Conservation (phyloP, 192 early-diverging fungal genomes). For the Coemansia sp. region DNA sequence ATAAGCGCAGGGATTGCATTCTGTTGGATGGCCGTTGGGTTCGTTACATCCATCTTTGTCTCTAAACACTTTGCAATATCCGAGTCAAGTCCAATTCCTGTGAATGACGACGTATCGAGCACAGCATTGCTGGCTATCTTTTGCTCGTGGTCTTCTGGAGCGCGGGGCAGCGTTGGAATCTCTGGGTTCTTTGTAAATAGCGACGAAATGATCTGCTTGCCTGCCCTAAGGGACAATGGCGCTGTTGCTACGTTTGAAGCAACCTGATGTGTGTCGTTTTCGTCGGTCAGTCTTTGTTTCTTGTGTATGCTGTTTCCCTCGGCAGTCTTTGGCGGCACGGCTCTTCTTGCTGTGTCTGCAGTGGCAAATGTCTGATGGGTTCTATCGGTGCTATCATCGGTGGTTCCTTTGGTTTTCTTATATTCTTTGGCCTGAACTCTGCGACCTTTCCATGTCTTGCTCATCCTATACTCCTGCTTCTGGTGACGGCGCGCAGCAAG, state of each 20-base stretch:
- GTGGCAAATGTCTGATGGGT: not conserved
- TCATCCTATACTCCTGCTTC: slow-evolving; percentile 21
- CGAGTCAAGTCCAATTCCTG: slow-evolving; percentile 72
- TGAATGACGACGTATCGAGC: slow-evolving; percentile 61
- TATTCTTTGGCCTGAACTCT: slow-evolving; percentile 10
- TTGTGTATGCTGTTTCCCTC: slow-evolving; percentile 19
- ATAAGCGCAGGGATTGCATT: slow-evolving; percentile 78
- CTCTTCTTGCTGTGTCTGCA: not conserved
- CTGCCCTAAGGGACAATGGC: slow-evolving; percentile 53
- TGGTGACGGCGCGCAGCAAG: slow-evolving; percentile 4
- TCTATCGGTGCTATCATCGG: not conserved
- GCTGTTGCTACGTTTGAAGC: slow-evolving; percentile 21
- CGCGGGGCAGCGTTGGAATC: slow-evolving; percentile 34
- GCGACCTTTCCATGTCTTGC: slow-evolving; percentile 56
- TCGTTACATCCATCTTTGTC: slow-evolving; percentile 70
- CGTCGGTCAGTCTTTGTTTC: slow-evolving; percentile 6
- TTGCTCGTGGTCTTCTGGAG: slow-evolving; percentile 23
- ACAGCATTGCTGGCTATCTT: slow-evolving; percentile 49
- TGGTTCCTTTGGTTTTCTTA: not conserved
- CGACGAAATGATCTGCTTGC: slow-evolving; percentile 72
- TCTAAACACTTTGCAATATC: slow-evolving; percentile 70
- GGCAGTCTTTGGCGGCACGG: slow-evolving; percentile 33
- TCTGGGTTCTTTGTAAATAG: slow-evolving; percentile 77
- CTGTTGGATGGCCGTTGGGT: slow-evolving; percentile 88
- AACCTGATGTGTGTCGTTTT: not conserved